These are phyloP conservation scores for Xylariaceae sp. DNA, from an alignment of 2,329 filamentous ascomycete genomes.

Conservation along the genomic window DNA sequence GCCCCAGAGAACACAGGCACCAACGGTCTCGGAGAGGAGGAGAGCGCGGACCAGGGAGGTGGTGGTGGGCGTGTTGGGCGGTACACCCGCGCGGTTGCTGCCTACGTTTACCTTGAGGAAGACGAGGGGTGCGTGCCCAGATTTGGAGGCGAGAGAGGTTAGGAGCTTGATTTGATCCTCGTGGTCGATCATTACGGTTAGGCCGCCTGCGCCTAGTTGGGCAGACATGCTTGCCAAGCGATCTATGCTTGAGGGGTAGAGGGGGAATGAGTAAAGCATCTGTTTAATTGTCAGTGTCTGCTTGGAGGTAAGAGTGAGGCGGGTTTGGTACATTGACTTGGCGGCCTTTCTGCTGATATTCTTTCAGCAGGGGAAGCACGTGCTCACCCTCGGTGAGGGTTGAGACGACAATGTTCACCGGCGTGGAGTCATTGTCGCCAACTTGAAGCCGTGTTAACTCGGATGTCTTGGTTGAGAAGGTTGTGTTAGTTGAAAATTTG, in stretches of 20 bases:
- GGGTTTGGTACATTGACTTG: conserved; percentile 49
- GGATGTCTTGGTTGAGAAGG: conserved; percentile 44
- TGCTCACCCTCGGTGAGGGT: conserved; percentile 70
- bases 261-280: conserved; percentile 68
- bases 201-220: conserved; percentile 47
- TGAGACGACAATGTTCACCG: conserved; percentile 62
- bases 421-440: conserved; percentile 43
- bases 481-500: neutral
- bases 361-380: conserved; percentile 53
- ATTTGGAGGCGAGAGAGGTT: conserved; percentile 37
- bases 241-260: conserved; percentile 54
- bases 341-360: conserved; percentile 50
- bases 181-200: conserved; percentile 68
- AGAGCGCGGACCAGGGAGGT: conserved; percentile 41
- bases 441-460: conserved; percentile 65
- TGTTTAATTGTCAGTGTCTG: neutral
- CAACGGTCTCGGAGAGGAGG: conserved; percentile 38
- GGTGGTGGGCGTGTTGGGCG: conserved; percentile 43
- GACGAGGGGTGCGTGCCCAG: conserved; percentile 46
- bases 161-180: conserved; percentile 49
- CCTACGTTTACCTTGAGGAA: conserved; percentile 74
- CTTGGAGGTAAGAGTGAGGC: neutral
- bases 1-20: conserved; percentile 47
- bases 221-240: conserved; percentile 54
- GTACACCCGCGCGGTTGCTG: conserved; percentile 63